A percentile compares a stretch with the other conserved stretches of the same genome.
phyloP scores from a whole-genome alignment of 2,329 filamentous ascomycete genomes.

The Fusarium dimerum region DNA sequence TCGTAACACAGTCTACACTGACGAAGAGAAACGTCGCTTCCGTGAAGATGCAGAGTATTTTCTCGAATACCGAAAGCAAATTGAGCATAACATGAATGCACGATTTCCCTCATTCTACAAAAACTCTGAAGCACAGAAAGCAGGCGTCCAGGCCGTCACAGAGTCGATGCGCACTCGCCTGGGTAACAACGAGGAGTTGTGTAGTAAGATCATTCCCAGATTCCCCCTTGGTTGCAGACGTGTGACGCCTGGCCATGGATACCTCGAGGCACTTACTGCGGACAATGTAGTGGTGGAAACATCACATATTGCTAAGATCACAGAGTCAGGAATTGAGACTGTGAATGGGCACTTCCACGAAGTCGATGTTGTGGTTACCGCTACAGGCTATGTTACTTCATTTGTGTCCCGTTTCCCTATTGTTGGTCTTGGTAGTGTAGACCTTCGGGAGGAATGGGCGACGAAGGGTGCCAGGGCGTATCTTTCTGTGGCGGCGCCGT shows the following conservation, averaged over 20 bases:
- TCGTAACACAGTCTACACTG: not conserved
- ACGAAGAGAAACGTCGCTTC: not conserved
- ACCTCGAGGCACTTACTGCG: slow-evolving; percentile 8
- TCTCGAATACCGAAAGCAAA: not conserved
- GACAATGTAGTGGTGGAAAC: slow-evolving; percentile 7
- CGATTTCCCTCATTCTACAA: not conserved
- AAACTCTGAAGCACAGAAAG: not conserved
- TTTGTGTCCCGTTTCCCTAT: slow-evolving; percentile 44
- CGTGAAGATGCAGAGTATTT: not conserved
- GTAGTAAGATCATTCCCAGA: not conserved
- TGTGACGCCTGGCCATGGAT: slow-evolving; percentile 11
- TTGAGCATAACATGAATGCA: not conserved
- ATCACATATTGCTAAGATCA: not conserved
- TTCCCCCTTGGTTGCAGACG: slow-evolving; percentile 5
- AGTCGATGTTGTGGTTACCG: slow-evolving; percentile 27
- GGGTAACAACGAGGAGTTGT: not conserved
- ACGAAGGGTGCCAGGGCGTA: slow-evolving; percentile 30
- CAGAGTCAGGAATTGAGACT: slow-evolving; percentile 5
- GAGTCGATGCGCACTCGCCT: not conserved
- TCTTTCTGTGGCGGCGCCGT: slow-evolving; percentile 30
- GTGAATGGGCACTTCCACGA: slow-evolving; percentile 6
- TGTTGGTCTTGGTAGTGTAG: slow-evolving; percentile 40
- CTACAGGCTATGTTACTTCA: slow-evolving; percentile 27
- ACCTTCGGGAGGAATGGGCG: slow-evolving; percentile 32
- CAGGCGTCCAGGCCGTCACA: not conserved